These are phyloP conservation scores for Lentinula sp. DNA, from an alignment of 768 basidiomycete genomes.

Conservation along the genomic window DNA sequence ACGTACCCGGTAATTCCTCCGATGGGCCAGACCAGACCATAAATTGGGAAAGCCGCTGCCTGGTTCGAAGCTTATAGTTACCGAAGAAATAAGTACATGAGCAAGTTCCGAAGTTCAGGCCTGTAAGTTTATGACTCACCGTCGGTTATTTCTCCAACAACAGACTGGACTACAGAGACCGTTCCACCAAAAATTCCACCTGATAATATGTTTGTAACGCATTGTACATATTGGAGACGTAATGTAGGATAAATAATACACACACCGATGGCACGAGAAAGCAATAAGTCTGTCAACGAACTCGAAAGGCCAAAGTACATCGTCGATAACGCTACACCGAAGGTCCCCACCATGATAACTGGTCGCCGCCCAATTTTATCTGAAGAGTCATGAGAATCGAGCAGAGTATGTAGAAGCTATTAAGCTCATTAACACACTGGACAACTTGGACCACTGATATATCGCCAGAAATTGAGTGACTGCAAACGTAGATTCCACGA, in stretches of 20 bases:
- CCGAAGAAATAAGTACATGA: background rate
- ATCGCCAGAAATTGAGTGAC: slow-evolving; percentile 55
- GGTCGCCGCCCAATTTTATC: slow-evolving; percentile 67
- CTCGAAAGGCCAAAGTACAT: slow-evolving; percentile 53
- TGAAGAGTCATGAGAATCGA: slow-evolving; percentile 14
- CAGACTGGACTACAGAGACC: slow-evolving; percentile 56
- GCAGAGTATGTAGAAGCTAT: background rate
- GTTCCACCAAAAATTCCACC: slow-evolving; percentile 62
- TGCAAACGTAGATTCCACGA: slow-evolving; percentile 36
- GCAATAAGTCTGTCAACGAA: slow-evolving; percentile 41
- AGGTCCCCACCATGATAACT: slow-evolving; percentile 47
- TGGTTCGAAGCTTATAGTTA: slow-evolving; percentile 50
- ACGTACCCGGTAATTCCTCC: slow-evolving; percentile 51
- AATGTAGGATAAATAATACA: background rate
- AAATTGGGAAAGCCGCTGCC: slow-evolving; percentile 52
- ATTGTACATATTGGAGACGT: background rate
- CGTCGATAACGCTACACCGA: slow-evolving; percentile 46
- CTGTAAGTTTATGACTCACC: slow-evolving; percentile 1
- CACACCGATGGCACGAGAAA: slow-evolving; percentile 48
- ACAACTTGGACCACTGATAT: slow-evolving; percentile 58
- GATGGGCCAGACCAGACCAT: slow-evolving; percentile 53
- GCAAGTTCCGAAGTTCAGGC: background rate
- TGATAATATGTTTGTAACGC: slow-evolving; percentile 14
- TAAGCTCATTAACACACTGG: slow-evolving; percentile 25
- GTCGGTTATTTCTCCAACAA: slow-evolving; percentile 63